Conservation (phyloP, 768 basidiomycete species). For the Zangia roseola region DNA sequence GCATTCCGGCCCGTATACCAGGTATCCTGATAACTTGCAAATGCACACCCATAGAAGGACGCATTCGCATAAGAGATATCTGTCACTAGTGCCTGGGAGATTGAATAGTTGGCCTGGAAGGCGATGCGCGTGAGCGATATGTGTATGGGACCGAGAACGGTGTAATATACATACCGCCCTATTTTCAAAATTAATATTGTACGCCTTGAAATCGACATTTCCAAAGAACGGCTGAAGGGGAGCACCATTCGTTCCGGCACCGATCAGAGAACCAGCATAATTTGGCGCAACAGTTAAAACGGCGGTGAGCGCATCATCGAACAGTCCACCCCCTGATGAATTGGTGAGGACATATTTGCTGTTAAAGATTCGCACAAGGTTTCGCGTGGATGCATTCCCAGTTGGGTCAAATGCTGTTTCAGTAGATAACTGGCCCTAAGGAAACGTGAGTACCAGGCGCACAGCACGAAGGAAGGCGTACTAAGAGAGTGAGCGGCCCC, state of each 20-base stretch:
- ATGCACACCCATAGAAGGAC: conserved; percentile 42
- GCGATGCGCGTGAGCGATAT: too few relatives aligned
- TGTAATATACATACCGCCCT: not conserved
- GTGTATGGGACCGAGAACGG: too few relatives aligned
- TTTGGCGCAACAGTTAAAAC: too few relatives aligned
- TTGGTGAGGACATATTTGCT: too few relatives aligned
- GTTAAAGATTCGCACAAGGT: conserved; percentile 9
- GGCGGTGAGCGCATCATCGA: too few relatives aligned
- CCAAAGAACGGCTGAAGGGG: conserved; percentile 25
- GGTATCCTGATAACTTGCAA: conserved; percentile 34
- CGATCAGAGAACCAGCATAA: too few relatives aligned
- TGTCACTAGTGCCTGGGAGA: conserved; percentile 61
- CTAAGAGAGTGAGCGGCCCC: too few relatives aligned
- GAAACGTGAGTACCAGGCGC: conserved; percentile 46
- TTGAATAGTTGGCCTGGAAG: conserved; percentile 56
- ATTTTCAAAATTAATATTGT: conserved; percentile 3
- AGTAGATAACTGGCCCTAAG: conserved; percentile 17
- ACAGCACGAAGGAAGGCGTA: too few relatives aligned
- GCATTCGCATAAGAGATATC: conserved; percentile 65
- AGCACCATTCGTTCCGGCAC: too few relatives aligned
- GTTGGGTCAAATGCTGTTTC: too few relatives aligned
- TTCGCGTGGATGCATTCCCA: too few relatives aligned
- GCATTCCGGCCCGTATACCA: conserved; percentile 62
- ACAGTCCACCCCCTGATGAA: too few relatives aligned
- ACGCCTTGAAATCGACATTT: conserved; percentile 22